Evolutionary conservation across 1,284 basidiomycete species (phyloP), one percentile per base, ranked within the genome.

Genomic region (Sporisorium sorghi): DNA sequence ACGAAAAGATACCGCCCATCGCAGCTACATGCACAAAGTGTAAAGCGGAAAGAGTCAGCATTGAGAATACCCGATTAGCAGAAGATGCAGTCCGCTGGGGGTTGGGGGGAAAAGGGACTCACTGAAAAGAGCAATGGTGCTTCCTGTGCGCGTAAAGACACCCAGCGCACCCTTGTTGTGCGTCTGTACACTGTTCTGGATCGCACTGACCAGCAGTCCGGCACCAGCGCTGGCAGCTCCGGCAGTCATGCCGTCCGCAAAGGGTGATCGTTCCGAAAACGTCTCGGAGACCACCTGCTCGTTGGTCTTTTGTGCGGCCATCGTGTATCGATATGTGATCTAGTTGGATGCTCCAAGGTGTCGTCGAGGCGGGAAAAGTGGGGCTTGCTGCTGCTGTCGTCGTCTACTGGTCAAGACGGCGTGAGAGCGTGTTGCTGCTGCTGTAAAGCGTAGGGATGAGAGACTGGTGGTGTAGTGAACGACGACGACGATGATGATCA

Each of bases 121-220:
- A 69, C 51, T 90, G 84, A 94, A 94, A 85, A 92, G 89, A 17
- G 90, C 91, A 82, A 92, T 91, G 7, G 91, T 92, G 51, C 90
- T 89, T 53, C 93, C 91, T 53, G 89, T 91, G 74, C 90, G 87
- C 53, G 91, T 91, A 66, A 93, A 87, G 85, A 93, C 88, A 86
- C 94, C 94, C 85, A 91, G 88, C n/a, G 93, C 93, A 77, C 94
- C 94, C 77, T 89, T 88, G 61, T 90, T 88, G 86, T 97, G 94
- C 58, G 70, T 81, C 61, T 72, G 67, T 32, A 82, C 43, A 55
- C 73, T 76, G 70, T 84, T 84, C 66, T 84, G 81, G 19, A 83
- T 74, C 32, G 83, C 79, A 19, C 76, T 79, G 66, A 83, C 74
- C 17, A 83, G 35, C 14, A 82, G 58, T 44, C 83, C 83, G 10